phyloP scores from a whole-genome alignment of 306 rosid genomes.

The Ochetophila trinervis region DNA sequence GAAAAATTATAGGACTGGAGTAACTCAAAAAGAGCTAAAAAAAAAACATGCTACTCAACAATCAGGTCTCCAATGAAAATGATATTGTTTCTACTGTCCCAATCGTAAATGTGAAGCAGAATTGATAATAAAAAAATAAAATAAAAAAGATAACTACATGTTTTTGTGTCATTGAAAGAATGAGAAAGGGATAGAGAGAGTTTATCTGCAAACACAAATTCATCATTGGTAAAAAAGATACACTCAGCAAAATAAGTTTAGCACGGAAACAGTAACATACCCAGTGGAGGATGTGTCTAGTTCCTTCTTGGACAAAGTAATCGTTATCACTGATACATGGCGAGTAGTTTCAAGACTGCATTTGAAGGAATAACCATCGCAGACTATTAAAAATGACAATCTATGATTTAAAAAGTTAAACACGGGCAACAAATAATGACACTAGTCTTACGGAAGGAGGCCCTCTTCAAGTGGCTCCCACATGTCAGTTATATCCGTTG shows the following conservation, averaged over 20 bases:
- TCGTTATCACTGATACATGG: constrained; percentile 25
- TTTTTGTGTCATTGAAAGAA: no score
- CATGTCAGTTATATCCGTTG: constrained; percentile 28
- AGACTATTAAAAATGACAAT: background rate
- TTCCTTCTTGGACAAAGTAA: constrained; percentile 28
- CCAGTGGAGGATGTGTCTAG: constrained; percentile 25
- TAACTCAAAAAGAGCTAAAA: background rate
- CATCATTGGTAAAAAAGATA: no score
- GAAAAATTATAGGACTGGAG: background rate
- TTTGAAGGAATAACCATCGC: background rate
- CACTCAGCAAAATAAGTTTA: background rate
- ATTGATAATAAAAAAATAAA: no score
- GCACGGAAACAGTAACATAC: background rate
- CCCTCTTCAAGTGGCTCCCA: constrained; percentile 36
- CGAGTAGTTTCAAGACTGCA: constrained; percentile 35
- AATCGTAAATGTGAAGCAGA: no score
- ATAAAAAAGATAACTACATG: no score
- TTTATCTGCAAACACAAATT: background rate
- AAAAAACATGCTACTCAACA: no score
- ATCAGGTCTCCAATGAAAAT: no score
- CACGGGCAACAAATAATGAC: background rate
- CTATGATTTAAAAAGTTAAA: background rate
- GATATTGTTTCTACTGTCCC: no score
- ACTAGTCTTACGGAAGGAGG: constrained; percentile 22
- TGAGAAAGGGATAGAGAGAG: background rate